phyloP scores from a whole-genome alignment of 176 grass and related monocot species.

The Oryza glaberrima region DNA sequence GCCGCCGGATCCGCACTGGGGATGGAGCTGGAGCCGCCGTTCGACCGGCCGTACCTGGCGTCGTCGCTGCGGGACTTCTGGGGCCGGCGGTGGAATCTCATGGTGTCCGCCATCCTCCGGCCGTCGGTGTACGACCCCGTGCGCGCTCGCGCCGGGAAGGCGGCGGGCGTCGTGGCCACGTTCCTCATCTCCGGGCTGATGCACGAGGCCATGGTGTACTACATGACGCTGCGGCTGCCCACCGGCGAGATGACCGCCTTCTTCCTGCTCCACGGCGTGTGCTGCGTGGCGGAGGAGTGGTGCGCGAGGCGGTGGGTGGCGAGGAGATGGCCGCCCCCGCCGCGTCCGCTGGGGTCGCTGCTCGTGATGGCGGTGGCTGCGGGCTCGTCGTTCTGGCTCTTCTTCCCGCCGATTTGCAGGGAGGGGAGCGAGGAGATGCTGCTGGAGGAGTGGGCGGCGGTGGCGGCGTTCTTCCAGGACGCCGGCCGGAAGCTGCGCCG shows the following conservation, averaged over 20 bases:
- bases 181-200: constrained; percentile 67
- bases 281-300: constrained; percentile 44
- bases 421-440: constrained; percentile 34
- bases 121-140: constrained; percentile 38
- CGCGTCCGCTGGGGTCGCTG: not conserved
- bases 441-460: constrained; percentile 21
- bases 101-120: constrained; percentile 52
- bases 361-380: constrained; percentile 27
- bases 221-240: constrained; percentile 21
- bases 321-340: constrained; percentile 7
- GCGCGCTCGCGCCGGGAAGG: not conserved
- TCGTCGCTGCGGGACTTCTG: constrained; percentile 60
- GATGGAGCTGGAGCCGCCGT: constrained; percentile 57
- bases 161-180: constrained; percentile 31
- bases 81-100: constrained; percentile 64
- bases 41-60: constrained; percentile 48
- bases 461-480: not conserved
- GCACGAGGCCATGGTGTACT: constrained; percentile 63
- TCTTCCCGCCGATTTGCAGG: constrained; percentile 46
- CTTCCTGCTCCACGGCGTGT: constrained; percentile 52
- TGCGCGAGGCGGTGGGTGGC: constrained; percentile 14
- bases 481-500: not conserved
- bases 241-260: constrained; percentile 43
- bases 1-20: constrained; percentile 7
- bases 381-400: constrained; percentile 42